Conservation (phyloP, 148 eudicot genomes). For the Vaccinium myrtillus region DNA sequence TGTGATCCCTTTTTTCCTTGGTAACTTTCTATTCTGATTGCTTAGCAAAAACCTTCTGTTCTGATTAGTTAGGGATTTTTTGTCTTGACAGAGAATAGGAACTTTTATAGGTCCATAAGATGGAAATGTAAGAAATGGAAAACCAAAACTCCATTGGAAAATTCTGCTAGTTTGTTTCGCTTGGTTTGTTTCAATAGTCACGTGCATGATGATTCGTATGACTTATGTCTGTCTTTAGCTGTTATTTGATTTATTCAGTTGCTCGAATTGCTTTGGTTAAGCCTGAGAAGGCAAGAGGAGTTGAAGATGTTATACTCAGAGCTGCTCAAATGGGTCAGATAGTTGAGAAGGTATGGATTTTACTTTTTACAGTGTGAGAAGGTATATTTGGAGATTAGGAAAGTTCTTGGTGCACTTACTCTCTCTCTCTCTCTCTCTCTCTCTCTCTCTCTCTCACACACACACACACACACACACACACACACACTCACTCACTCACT, state of each 20-base stretch:
- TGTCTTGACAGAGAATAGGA: background rate
- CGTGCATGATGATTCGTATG: background rate
- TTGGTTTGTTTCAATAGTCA: background rate
- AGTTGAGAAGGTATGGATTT: conserved; percentile 62
- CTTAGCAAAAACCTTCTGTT: too few species aligned
- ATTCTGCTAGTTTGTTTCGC: background rate
- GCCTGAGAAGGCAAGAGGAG: conserved; percentile 98
- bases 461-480: too few species aligned
- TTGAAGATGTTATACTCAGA: conserved; percentile 88
- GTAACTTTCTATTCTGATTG: too few species aligned
- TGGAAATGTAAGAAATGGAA: background rate
- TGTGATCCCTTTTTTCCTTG: too few species aligned
- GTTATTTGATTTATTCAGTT: conserved; percentile 41
- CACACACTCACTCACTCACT: too few species aligned
- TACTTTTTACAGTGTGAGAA: conserved; percentile 37
- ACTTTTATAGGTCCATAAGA: background rate
- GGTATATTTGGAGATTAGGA: conserved; percentile 31
- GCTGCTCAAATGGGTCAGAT: conserved; percentile 97
- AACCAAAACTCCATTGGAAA: background rate
- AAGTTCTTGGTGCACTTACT: background rate
- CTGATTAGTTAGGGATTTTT: too few species aligned
- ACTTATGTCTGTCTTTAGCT: conserved; percentile 10
- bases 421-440: background rate
- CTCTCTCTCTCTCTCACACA: too few species aligned
- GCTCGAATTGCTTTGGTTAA: conserved; percentile 97